Conservation (phyloP, 2,329 filamentous ascomycete species). For the Ophiocordyceps camponoti-leonardi region DNA sequence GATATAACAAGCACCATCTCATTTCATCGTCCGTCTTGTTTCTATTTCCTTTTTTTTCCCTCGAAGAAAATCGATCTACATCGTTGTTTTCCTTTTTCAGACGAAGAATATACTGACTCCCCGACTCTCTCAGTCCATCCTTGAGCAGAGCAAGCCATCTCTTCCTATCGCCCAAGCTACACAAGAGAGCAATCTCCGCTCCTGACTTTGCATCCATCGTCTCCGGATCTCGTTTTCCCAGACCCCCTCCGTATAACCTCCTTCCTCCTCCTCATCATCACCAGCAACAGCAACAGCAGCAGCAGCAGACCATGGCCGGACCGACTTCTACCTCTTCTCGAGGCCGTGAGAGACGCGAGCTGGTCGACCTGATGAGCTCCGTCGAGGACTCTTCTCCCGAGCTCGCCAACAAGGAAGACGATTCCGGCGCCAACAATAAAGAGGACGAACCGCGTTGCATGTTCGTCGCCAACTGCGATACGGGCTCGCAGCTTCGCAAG, state of each 20-base stretch:
- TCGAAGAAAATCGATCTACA: too few relatives aligned
- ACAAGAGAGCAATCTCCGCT: conserved; percentile 33
- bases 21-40: too few relatives aligned
- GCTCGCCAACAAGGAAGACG: conserved; percentile 4
- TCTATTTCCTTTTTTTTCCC: too few relatives aligned
- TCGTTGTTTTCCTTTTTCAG: too few relatives aligned
- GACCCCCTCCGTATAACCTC: conserved; percentile 4
- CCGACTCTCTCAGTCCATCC: conserved; percentile 6
- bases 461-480: conserved; percentile 39
- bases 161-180: conserved; percentile 13
- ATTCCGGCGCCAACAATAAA: conserved; percentile 3
- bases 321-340: not conserved
- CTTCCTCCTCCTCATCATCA: conserved; percentile 5
- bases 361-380: not conserved
- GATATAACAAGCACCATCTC: too few relatives aligned
- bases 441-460: conserved; percentile 26
- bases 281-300: too few relatives aligned
- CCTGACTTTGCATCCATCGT: conserved; percentile 23
- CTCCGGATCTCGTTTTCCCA: conserved; percentile 2
- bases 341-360: not conserved
- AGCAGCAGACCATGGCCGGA: conserved; percentile 3
- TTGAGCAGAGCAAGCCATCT: conserved; percentile 1
- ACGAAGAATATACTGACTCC: not conserved
- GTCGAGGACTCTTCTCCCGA: not conserved
- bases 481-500: conserved; percentile 48